phyloP scores from a whole-genome alignment of 2,329 filamentous ascomycete genomes.

The Penicillium sp. region DNA sequence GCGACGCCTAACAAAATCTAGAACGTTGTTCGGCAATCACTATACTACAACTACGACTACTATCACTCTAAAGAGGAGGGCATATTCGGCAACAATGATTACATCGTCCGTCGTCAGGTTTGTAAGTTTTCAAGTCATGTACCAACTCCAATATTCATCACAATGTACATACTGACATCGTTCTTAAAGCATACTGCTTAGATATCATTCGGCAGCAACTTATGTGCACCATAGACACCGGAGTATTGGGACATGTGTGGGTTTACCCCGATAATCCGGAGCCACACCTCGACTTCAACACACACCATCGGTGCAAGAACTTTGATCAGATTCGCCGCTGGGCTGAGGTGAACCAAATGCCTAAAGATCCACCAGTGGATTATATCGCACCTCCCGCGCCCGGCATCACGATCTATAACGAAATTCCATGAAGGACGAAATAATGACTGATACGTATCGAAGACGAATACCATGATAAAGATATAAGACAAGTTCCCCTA shows the following conservation, averaged over 20 bases:
- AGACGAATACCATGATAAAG: not conserved
- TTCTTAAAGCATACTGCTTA: conserved; percentile 55
- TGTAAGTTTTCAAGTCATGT: conserved; percentile 45
- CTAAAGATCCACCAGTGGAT: conserved; percentile 42
- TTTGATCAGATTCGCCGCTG: conserved; percentile 55
- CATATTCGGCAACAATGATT: conserved; percentile 57
- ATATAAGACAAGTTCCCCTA: not conserved
- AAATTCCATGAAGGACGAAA: conserved; percentile 18
- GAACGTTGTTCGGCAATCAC: conserved; percentile 60
- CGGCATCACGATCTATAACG: conserved; percentile 20
- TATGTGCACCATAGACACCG: conserved; percentile 63
- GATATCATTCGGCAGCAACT: conserved; percentile 63
- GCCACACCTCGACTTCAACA: conserved; percentile 64
- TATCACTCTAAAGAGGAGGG: conserved; percentile 53
- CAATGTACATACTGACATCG: not conserved
- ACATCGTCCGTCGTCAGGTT: conserved; percentile 57
- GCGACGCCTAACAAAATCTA: conserved; percentile 12
- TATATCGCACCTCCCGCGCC: conserved; percentile 43
- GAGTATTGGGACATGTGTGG: conserved; percentile 63
- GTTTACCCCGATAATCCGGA: conserved; percentile 45
- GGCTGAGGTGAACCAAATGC: conserved; percentile 55
- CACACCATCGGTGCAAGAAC: conserved; percentile 59
- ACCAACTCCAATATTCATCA: not conserved
- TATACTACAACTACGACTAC: conserved; percentile 62
- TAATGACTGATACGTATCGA: not conserved